Conservation (phyloP, 2,329 filamentous ascomycete genomes). For the Phyllosticta citribraziliensis region DNA sequence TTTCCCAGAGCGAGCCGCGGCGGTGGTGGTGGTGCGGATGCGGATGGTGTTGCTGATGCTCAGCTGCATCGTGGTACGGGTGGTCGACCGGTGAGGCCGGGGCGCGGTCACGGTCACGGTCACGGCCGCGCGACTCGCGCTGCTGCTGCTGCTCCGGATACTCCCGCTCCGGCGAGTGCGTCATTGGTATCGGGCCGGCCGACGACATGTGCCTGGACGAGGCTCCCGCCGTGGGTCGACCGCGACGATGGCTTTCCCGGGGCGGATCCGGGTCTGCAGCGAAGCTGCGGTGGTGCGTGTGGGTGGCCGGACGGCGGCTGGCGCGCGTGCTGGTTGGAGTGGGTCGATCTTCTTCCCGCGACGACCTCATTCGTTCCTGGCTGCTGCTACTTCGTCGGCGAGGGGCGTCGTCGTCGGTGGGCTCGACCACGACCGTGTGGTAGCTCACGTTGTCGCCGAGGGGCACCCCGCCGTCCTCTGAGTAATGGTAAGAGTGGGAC, state of each 20-base stretch:
- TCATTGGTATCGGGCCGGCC: not conserved
- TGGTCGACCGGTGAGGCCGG: not conserved
- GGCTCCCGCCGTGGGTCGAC: not conserved
- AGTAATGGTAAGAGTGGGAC: slow-evolving; percentile 18
- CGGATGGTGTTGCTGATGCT: not conserved
- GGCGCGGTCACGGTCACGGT: not conserved
- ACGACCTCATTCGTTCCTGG: not conserved
- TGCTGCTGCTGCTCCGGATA: not conserved
- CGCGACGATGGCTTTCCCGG: not conserved
- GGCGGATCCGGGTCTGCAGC: not conserved
- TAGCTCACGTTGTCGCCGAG: slow-evolving; percentile 13
- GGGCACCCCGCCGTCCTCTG: slow-evolving; percentile 14
- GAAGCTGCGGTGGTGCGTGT: not conserved
- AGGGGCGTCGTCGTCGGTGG: slow-evolving; percentile 9
- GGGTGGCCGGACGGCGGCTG: not conserved
- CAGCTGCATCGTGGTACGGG: not conserved
- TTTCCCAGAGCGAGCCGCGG: not conserved
- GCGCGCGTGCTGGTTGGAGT: not conserved
- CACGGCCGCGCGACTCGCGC: not conserved
- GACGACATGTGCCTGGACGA: not conserved
- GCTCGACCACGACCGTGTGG: slow-evolving; percentile 25
- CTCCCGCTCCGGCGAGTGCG: not conserved
- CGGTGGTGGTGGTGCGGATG: not conserved
- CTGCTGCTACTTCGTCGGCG: not conserved
- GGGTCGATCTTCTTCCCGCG: not conserved